phyloP scores from a whole-genome alignment of 2,329 filamentous ascomycete species.

The Magnaporthiopsis rhizophila region DNA sequence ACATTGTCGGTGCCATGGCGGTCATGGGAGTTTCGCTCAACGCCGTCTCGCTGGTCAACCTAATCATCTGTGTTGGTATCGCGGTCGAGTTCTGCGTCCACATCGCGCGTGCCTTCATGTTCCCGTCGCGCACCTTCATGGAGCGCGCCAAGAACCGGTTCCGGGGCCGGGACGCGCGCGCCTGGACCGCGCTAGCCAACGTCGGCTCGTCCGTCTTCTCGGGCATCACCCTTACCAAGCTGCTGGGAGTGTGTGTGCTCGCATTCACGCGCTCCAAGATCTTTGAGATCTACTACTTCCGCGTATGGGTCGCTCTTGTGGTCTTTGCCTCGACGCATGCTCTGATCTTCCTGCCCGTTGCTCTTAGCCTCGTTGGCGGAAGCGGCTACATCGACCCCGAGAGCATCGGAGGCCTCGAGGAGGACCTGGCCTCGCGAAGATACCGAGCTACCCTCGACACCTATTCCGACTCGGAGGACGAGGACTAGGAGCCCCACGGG shows the following conservation, averaged over 20 bases:
- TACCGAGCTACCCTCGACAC: conserved; percentile 79
- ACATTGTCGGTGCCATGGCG: conserved; percentile 94
- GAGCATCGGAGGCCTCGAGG: conserved; percentile 78
- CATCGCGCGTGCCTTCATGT: conserved; percentile 91
- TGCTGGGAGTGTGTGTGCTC: conserved; percentile 83
- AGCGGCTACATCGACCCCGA: conserved; percentile 83
- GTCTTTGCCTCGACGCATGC: conserved; percentile 84
- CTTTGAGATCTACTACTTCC: conserved; percentile 98
- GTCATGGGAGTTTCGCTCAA: conserved; percentile 83
- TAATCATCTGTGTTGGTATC: conserved; percentile 96
- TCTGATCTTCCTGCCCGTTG: conserved; percentile 83
- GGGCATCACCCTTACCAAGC: conserved; percentile 92
- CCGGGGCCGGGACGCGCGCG: conserved; percentile 72
- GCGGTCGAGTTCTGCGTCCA: conserved; percentile 97
- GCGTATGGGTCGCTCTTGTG: conserved; percentile 89
- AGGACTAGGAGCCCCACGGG: conserved; percentile 27
- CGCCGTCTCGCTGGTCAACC: conserved; percentile 88
- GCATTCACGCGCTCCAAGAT: conserved; percentile 97
- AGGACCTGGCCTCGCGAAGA: conserved; percentile 67
- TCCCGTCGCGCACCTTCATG: conserved; percentile 75
- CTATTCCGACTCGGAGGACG: conserved; percentile 64
- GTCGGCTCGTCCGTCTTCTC: conserved; percentile 93
- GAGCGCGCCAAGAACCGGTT: conserved; percentile 72
- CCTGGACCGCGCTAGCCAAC: conserved; percentile 90
- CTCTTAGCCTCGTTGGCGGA: conserved; percentile 77